Conservation (phyloP, 768 basidiomycete genomes). For the Hypholoma fasciculare region DNA sequence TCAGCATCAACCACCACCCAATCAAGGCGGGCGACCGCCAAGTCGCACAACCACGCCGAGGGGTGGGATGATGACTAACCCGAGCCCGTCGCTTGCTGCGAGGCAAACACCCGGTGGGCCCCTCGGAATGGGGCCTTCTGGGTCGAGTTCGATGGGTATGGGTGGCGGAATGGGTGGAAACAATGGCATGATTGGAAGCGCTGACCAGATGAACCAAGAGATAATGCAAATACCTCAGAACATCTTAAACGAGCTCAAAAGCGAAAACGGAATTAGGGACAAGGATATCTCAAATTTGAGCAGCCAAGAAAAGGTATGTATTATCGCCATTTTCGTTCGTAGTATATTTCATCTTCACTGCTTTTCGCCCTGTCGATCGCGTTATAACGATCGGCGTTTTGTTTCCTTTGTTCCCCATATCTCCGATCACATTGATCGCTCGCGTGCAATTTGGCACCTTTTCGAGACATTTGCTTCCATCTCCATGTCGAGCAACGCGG, state of each 20-base stretch:
- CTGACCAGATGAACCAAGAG: constrained; percentile 37
- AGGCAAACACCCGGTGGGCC: constrained; percentile 40
- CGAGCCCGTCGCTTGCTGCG: constrained; percentile 56
- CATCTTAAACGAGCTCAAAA: constrained; percentile 33
- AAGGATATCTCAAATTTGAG: constrained; percentile 47
- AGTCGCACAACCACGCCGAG: constrained; percentile 59
- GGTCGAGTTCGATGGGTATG: neutral
- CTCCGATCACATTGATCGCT: constrained; percentile 1
- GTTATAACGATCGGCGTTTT: neutral
- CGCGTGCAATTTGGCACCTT: constrained; percentile 2
- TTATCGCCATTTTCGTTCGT: constrained; percentile 5
- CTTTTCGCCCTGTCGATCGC: neutral
- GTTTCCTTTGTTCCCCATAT: constrained; percentile 3
- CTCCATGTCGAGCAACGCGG: neutral
- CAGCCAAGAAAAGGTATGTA: constrained; percentile 60
- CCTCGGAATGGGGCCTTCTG: constrained; percentile 1
- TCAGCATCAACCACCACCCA: constrained; percentile 30
- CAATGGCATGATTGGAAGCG: constrained; percentile 13
- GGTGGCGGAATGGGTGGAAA: constrained; percentile 4
- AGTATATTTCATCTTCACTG: neutral
- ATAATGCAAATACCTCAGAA: constrained; percentile 37
- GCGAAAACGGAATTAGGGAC: constrained; percentile 42
- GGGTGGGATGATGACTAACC: constrained; percentile 46
- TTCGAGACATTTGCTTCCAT: neutral
- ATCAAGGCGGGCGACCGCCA: constrained; percentile 51